A percentile compares a stretch with the other conserved stretches of the same genome.
Conservation (phyloP, 192 early-diverging fungal genomes). For the Coemansia sp. region DNA sequence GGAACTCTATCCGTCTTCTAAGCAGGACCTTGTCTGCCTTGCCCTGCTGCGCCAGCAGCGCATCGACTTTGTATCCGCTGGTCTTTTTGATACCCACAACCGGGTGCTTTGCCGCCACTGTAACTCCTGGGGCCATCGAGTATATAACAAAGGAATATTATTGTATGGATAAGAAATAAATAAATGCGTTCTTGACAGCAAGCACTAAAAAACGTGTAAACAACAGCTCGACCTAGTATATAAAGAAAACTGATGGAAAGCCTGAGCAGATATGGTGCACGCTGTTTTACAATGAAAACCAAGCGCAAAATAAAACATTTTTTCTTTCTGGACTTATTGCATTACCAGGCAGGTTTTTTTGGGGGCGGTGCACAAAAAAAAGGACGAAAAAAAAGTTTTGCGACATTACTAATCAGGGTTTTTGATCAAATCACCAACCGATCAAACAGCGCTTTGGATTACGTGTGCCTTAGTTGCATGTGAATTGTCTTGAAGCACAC, state of each 20-base stretch:
- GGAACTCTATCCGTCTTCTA: slow-evolving; percentile 64
- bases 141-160: background rate
- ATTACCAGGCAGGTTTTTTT: no score
- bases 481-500: no score
- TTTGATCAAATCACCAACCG: slow-evolving; percentile 10
- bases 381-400: no score
- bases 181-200: background rate
- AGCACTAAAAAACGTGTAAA: background rate
- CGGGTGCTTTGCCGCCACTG: slow-evolving; percentile 12
- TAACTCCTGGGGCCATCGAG: slow-evolving; percentile 34
- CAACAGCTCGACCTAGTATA: background rate
- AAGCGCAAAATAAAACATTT: background rate
- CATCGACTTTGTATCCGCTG: slow-evolving; percentile 35
- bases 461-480: no score
- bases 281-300: no score
- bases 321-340: no score
- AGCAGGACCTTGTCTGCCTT: slow-evolving; percentile 48
- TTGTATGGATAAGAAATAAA: background rate
- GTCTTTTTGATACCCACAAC: background rate
- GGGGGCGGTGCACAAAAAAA: no score
- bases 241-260: background rate
- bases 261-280: background rate
- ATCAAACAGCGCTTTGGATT: background rate
- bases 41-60: slow-evolving; percentile 46
- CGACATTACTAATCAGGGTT: no score